A percentile compares a stretch with the other conserved stretches of the same genome.
Evolutionary conservation across 371 early-diverging fungal species (phyloP).

Genomic region (Dipsacomyces acuminosporus): DNA sequence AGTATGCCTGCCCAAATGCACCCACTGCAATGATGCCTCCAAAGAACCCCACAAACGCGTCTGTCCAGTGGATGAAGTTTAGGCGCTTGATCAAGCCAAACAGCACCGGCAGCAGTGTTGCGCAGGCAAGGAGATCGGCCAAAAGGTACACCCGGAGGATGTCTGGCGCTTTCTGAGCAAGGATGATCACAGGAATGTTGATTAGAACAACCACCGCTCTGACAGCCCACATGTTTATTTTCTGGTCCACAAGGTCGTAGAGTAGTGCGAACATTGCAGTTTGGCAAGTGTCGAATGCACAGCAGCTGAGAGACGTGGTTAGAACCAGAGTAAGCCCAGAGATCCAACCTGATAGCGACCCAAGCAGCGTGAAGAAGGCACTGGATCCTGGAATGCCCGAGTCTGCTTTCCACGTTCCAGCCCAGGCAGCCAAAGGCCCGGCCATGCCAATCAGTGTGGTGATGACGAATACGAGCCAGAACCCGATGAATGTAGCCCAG

Average conservation of each 20-base stretch:
- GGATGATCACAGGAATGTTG: constrained; percentile 16
- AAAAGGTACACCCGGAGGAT: constrained; percentile 24
- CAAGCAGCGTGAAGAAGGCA: constrained; percentile 23
- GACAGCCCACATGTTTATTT: constrained; percentile 4
- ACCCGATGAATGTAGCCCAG: constrained; percentile 15
- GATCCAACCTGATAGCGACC: constrained; percentile 20
- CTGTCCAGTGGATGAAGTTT: constrained; percentile 9
- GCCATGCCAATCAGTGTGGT: constrained; percentile 21
- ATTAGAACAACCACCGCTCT: constrained; percentile 12
- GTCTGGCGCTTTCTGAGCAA: constrained; percentile 10
- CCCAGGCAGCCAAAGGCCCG: constrained; percentile 24
- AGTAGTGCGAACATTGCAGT: constrained; percentile 18
- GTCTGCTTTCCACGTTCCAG: constrained; percentile 17
- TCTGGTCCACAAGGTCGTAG: constrained; percentile 16
- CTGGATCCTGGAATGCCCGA: constrained; percentile 14
- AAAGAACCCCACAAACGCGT: constrained; percentile 19
- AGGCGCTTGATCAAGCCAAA: constrained; percentile 11
- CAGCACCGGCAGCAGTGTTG: constrained; percentile 25
- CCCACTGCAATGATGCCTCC: constrained; percentile 17
- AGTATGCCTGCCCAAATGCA: constrained; percentile 18
- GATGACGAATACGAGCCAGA: constrained; percentile 12
- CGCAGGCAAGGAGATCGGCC: constrained; percentile 25
- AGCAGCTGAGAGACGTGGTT: constrained; percentile 22
- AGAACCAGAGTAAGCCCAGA: constrained; percentile 21
- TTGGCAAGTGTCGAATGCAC: constrained; percentile 24